These are phyloP conservation scores for Paramecium sonneborni DNA, from an alignment of 73 alveolate species.

Conservation along the genomic window DNA sequence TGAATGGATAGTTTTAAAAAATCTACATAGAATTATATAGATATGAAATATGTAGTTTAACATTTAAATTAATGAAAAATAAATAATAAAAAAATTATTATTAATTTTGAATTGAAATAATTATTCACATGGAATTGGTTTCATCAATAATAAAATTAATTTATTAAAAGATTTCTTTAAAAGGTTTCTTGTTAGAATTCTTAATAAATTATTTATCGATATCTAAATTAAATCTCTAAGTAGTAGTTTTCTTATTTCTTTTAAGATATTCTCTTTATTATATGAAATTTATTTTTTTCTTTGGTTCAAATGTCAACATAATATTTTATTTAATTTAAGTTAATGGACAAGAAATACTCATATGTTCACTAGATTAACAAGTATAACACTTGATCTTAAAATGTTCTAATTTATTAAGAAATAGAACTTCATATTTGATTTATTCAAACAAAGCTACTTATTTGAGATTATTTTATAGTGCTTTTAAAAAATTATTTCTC, in stretches of 20 bases:
- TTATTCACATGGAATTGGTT: not conserved
- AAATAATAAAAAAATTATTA: not conserved
- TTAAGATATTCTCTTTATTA: not conserved
- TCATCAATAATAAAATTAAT: not conserved
- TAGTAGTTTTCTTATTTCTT: not conserved
- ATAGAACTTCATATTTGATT: constrained; percentile 30
- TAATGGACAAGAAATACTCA: constrained; percentile 41
- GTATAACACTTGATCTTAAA: constrained; percentile 23
- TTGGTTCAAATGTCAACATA: not conserved
- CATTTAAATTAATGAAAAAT: not conserved
- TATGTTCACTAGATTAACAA: not conserved
- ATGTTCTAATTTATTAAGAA: not conserved
- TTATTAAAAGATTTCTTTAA: not conserved
- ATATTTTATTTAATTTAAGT: not conserved
- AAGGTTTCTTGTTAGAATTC: not conserved
- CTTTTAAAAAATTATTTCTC: constrained; percentile 41
- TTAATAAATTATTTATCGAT: not conserved
- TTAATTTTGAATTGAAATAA: not conserved
- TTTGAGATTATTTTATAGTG: not conserved
- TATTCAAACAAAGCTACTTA: constrained; percentile 15
- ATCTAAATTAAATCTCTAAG: not conserved
- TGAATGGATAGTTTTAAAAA: not conserved
- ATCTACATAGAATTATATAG: not conserved
- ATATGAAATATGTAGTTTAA: not conserved
- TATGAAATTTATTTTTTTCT: not conserved